phyloP scores from a whole-genome alignment of 352 stramenopile genomes.

The Globisporangium megalacanthum region DNA sequence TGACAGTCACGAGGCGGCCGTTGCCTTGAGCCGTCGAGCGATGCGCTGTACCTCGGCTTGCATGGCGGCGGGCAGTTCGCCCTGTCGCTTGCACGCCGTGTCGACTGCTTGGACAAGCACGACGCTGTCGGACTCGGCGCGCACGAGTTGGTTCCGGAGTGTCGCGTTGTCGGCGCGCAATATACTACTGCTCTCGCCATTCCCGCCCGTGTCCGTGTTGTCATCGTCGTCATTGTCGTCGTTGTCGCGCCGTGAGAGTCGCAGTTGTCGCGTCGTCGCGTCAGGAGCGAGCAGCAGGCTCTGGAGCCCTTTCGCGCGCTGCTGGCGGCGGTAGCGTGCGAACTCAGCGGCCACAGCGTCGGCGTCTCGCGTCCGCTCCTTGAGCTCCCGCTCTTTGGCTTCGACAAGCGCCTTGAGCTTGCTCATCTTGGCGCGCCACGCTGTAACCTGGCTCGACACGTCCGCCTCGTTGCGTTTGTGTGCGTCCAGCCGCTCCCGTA shows the following conservation, averaged over 20 bases:
- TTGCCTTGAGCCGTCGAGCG: conserved; percentile 24
- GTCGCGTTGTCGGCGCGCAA: conserved; percentile 40
- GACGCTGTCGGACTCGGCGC: conserved; percentile 51
- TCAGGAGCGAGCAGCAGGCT: conserved; percentile 14
- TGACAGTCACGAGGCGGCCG: background rate
- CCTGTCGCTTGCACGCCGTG: conserved; percentile 45
- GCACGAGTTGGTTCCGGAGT: conserved; percentile 58
- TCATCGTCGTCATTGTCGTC: no score
- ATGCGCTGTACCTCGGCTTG: conserved; percentile 56
- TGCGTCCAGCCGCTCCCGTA: conserved; percentile 20
- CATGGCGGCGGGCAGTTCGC: conserved; percentile 45
- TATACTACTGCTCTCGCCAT: conserved; percentile 15
- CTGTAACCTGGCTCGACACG: conserved; percentile 26
- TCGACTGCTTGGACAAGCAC: conserved; percentile 62
- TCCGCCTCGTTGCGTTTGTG: conserved; percentile 23
- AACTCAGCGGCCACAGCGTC: conserved; percentile 24
- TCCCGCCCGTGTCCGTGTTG: no score
- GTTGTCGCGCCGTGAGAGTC: background rate
- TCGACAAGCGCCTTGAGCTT: conserved; percentile 45
- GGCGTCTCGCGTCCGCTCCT: conserved; percentile 24
- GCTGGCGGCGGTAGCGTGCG: conserved; percentile 20
- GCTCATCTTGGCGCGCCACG: conserved; percentile 52
- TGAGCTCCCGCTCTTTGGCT: conserved; percentile 32
- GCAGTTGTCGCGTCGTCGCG: background rate
- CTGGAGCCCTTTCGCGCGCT: conserved; percentile 32